Percentiles rank a stretch among this genome's conserved stretches.
These are phyloP conservation scores for Dictyostelium intermedium DNA, from an alignment of 78 protist genomes.

Conservation along the genomic window DNA sequence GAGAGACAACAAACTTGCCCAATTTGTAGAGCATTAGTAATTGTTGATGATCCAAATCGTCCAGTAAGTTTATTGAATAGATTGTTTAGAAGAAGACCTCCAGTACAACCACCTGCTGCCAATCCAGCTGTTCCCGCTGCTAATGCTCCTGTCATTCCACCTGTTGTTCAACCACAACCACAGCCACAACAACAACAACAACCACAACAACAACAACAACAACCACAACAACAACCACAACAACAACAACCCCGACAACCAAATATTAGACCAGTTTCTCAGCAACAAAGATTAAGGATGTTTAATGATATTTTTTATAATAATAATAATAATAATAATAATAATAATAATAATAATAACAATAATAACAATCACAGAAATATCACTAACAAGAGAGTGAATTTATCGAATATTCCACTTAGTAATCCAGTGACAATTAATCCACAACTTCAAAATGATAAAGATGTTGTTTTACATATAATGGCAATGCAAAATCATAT, in stretches of 20 bases:
- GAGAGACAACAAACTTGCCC: slow-evolving; percentile 94
- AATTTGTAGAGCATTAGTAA: slow-evolving; percentile 86
- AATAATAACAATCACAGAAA: not conserved
- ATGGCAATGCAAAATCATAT: slow-evolving; percentile 48
- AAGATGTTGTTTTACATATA: slow-evolving; percentile 15
- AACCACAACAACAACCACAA: not conserved
- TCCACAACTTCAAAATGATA: not conserved
- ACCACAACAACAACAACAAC: not conserved
- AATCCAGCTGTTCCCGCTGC: not conserved
- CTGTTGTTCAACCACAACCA: not conserved
- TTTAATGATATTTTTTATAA: not conserved
- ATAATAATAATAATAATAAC: not conserved
- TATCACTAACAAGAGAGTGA: not conserved
- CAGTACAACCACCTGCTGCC: not conserved
- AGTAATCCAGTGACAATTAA: not conserved
- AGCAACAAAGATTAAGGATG: not conserved
- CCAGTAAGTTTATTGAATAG: not conserved
- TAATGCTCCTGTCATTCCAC: not conserved
- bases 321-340: not conserved
- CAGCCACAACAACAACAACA: slow-evolving; percentile 27
- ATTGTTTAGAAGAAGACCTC: slow-evolving; percentile 21
- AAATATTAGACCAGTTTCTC: not conserved
- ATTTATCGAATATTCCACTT: not conserved
- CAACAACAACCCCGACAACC: not conserved
- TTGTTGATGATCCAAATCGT: slow-evolving; percentile 40